phyloP scores from a whole-genome alignment of 2,329 filamentous ascomycete species.

The Aspergillus alliaceus region DNA sequence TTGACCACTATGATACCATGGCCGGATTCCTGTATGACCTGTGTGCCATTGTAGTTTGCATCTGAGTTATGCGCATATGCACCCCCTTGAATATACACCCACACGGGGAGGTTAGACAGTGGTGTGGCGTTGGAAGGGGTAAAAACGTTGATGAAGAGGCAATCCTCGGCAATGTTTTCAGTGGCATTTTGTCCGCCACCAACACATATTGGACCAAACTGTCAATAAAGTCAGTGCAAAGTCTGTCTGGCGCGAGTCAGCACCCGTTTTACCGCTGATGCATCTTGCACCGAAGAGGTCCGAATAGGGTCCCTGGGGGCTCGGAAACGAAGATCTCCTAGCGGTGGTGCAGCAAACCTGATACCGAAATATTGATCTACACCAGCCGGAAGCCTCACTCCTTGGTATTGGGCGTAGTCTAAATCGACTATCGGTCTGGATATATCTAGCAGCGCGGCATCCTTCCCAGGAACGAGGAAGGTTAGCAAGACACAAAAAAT shows the following conservation, averaged over 20 bases:
- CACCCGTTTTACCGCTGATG: conserved; percentile 32
- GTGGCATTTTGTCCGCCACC: conserved; percentile 66
- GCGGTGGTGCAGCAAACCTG: conserved; percentile 66
- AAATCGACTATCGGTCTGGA: conserved; percentile 52
- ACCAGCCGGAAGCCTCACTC: conserved; percentile 53
- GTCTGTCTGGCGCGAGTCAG: not conserved
- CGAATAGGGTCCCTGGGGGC: conserved; percentile 60
- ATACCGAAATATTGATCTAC: conserved; percentile 71
- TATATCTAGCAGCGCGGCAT: not conserved
- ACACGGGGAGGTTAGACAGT: conserved; percentile 60
- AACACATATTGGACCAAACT: conserved; percentile 54
- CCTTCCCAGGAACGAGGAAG: too few species aligned
- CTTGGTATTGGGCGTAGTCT: conserved; percentile 64
- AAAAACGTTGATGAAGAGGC: conserved; percentile 36
- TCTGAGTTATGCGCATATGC: conserved; percentile 57
- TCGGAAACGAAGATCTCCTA: conserved; percentile 62
- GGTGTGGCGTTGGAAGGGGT: conserved; percentile 28
- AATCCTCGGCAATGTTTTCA: conserved; percentile 42
- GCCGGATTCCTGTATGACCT: conserved; percentile 56
- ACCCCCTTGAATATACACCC: conserved; percentile 58
- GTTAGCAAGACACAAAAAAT: not conserved
- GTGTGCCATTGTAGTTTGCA: conserved; percentile 57
- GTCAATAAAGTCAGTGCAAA: not conserved
- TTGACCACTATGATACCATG: conserved; percentile 65
- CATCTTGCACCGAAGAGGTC: conserved; percentile 44